phyloP scores from a whole-genome alignment of 1,284 basidiomycete genomes.

The Tilletiopsis washingtonensis region DNA sequence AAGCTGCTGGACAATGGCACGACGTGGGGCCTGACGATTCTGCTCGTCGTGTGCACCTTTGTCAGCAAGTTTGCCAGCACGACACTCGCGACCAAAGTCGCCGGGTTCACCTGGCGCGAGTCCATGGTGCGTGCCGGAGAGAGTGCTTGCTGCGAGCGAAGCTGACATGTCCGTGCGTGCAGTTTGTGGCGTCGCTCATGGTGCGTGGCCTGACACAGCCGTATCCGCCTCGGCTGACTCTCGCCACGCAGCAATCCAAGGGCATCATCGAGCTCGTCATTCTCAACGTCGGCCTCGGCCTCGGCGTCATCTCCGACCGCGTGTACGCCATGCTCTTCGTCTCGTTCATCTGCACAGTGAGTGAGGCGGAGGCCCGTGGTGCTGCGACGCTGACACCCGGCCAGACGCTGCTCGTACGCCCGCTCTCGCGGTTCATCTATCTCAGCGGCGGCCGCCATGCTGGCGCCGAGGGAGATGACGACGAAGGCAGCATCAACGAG shows the following conservation, averaged over 20 bases:
- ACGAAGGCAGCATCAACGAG: background rate
- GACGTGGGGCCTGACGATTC: slow-evolving; percentile 23
- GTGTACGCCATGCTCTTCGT: slow-evolving; percentile 30
- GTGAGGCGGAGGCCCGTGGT: too few species aligned
- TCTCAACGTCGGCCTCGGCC: slow-evolving; percentile 20
- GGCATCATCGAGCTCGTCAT: slow-evolving; percentile 34
- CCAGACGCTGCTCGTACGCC: slow-evolving; percentile 4
- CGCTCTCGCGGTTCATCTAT: too few species aligned
- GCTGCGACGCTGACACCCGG: slow-evolving; percentile 14
- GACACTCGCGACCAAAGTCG: slow-evolving; percentile 13
- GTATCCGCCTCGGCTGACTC: too few species aligned
- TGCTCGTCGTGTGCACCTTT: slow-evolving; percentile 26
- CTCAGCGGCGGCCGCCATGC: too few species aligned
- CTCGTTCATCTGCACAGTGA: slow-evolving; percentile 22
- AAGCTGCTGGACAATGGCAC: slow-evolving; percentile 20
- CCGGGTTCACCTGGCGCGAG: slow-evolving; percentile 24
- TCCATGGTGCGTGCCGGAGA: slow-evolving; percentile 26
- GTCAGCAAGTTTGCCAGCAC: slow-evolving; percentile 25
- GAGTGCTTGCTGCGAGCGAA: too few species aligned
- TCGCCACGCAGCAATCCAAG: too few species aligned
- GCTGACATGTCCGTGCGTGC: too few species aligned
- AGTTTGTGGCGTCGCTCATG: too few species aligned
- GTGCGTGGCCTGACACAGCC: too few species aligned
- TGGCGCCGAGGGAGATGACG: too few species aligned
- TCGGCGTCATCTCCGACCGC: slow-evolving; percentile 15